Evolutionary conservation across 768 basidiomycete species (phyloP).

Genomic region (Lenzites betulinus): DNA sequence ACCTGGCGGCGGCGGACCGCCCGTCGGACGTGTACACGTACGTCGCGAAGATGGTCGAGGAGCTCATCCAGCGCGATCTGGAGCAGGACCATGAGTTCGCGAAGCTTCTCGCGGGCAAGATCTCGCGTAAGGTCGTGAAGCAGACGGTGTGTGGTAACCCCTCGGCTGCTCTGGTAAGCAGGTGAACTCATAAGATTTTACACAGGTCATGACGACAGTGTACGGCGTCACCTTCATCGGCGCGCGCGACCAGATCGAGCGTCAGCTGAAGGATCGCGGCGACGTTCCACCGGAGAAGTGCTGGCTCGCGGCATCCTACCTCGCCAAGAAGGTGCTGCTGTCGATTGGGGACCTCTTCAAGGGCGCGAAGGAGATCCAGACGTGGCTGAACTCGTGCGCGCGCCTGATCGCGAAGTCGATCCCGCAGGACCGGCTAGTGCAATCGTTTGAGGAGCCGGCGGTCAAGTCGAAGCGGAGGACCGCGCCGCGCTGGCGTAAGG

Average conservation of each 20-base stretch:
- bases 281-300: slow-evolving; percentile 73
- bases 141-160: slow-evolving; percentile 68
- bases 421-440: slow-evolving; percentile 64
- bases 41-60: slow-evolving; percentile 86
- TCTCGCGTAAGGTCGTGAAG: slow-evolving; percentile 94
- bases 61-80: slow-evolving; percentile 58
- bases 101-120: slow-evolving; percentile 65
- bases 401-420: slow-evolving; percentile 86
- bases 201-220: slow-evolving; percentile 95
- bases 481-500: slow-evolving; percentile 59
- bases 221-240: slow-evolving; percentile 97
- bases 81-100: slow-evolving; percentile 52
- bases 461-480: slow-evolving; percentile 14
- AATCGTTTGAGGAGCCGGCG: slow-evolving; percentile 37
- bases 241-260: slow-evolving; percentile 93
- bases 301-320: slow-evolving; percentile 74
- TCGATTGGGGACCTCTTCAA: slow-evolving; percentile 92
- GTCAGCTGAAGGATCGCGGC: slow-evolving; percentile 75
- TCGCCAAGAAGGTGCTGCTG: slow-evolving; percentile 77
- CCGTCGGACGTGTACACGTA: slow-evolving; percentile 96
- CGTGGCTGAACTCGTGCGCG: slow-evolving; percentile 84
- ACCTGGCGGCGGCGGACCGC: slow-evolving; percentile 77
- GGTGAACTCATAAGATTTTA: not conserved
- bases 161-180: not conserved
- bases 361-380: slow-evolving; percentile 91